These are phyloP conservation scores for Chlorella sorokiniana DNA, from an alignment of 139 green algal genomes.

Conservation along the genomic window DNA sequence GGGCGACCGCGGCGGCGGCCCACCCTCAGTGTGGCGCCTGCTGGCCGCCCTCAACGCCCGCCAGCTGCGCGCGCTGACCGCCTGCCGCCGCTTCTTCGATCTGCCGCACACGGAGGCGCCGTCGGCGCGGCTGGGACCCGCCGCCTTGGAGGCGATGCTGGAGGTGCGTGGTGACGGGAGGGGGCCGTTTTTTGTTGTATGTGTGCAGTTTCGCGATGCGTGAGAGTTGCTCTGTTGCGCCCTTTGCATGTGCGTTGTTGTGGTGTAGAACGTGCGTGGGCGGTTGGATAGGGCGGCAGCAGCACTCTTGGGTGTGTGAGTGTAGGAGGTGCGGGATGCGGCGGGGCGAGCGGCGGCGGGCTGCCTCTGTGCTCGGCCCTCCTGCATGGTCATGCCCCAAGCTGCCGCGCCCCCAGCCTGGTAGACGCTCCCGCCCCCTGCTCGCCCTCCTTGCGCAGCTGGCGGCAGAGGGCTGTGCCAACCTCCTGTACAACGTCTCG, in stretches of 20 bases:
- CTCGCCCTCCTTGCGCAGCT: neutral
- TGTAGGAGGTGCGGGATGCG: neutral
- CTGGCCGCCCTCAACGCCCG: neutral
- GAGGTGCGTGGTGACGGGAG: neutral
- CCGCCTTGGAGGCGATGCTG: neutral
- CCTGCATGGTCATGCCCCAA: neutral
- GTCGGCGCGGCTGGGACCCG: neutral
- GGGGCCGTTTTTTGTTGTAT: neutral
- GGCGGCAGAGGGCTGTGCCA: neutral
- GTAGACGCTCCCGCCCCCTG: neutral
- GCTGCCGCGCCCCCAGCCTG: neutral
- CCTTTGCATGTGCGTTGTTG: too few species aligned
- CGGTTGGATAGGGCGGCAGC: too few species aligned
- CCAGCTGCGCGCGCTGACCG: slow-evolving; percentile 13
- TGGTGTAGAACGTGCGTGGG: too few species aligned
- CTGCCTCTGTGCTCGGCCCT: neutral
- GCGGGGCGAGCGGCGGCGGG: too few species aligned
- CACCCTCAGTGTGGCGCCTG: slow-evolving; percentile 11
- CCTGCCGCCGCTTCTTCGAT: slow-evolving; percentile 5
- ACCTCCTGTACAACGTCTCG: slow-evolving; percentile 20
- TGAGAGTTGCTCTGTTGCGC: too few species aligned
- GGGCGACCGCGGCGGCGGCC: neutral
- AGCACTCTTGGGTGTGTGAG: too few species aligned
- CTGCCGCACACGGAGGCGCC: slow-evolving; percentile 7
- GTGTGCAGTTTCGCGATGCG: too few species aligned